These are phyloP conservation scores for Lactuca saligna DNA, from an alignment of 129 eudicot species.

Conservation along the genomic window DNA sequence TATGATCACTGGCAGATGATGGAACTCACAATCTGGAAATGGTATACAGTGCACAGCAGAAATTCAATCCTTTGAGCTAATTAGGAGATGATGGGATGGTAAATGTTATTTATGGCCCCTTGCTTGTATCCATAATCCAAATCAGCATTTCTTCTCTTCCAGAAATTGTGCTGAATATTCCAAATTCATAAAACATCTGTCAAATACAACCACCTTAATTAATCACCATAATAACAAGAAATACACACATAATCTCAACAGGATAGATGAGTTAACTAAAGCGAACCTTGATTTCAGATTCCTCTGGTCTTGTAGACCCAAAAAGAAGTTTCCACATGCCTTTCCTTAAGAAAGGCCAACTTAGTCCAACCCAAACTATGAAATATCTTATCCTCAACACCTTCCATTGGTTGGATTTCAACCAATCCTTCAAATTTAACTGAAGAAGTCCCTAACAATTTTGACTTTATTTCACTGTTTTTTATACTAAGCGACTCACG, in stretches of 20 bases:
- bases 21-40: no score
- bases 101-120: slow-evolving; percentile 8
- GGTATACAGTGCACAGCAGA: no score
- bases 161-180: slow-evolving; percentile 26
- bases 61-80: no score
- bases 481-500: neutral
- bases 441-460: no score
- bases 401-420: slow-evolving; percentile 4
- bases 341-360: neutral
- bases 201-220: neutral
- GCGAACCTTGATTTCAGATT: neutral
- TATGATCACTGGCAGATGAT: neutral
- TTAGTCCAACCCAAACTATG: slow-evolving; percentile 13
- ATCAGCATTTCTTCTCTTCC: neutral
- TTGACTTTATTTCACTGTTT: no score
- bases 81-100: slow-evolving; percentile 12
- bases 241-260: no score
- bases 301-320: no score
- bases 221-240: neutral
- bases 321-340: no score
- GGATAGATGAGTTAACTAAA: neutral
- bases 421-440: slow-evolving; percentile 27
- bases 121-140: neutral
- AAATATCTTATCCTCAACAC: neutral
- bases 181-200: slow-evolving; percentile 12